phyloP scores from a whole-genome alignment of 352 stramenopile species.

The Pythium diclinum region DNA sequence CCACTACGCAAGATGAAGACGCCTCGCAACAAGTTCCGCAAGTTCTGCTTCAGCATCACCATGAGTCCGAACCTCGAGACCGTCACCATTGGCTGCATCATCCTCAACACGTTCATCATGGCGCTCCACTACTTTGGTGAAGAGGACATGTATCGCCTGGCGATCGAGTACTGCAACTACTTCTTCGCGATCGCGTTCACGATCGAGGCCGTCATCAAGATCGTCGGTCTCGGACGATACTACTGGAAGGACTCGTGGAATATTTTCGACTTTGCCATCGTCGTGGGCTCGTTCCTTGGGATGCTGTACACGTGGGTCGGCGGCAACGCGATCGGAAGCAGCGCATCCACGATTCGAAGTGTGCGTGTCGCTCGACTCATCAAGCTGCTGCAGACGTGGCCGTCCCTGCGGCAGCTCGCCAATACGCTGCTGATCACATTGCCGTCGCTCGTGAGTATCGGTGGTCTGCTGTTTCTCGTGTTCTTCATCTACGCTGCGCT shows the following conservation, averaged over 20 bases:
- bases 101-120: constrained; percentile 86
- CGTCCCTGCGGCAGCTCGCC: constrained; percentile 81
- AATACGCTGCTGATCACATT: constrained; percentile 87
- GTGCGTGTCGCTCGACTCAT: constrained; percentile 77
- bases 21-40: constrained; percentile 36
- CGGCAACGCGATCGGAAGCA: constrained; percentile 31
- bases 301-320: constrained; percentile 44
- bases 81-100: constrained; percentile 77
- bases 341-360: constrained; percentile 66
- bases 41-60: constrained; percentile 43
- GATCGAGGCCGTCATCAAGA: constrained; percentile 76
- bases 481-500: constrained; percentile 92
- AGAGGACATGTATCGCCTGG: constrained; percentile 42
- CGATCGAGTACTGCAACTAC: constrained; percentile 74
- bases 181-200: constrained; percentile 82
- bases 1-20: constrained; percentile 42
- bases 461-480: constrained; percentile 80
- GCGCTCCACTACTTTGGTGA: constrained; percentile 82
- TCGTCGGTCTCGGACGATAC: constrained; percentile 58
- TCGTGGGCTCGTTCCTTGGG: constrained; percentile 41
- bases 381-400: constrained; percentile 65
- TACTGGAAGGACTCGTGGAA: constrained; percentile 86
- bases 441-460: constrained; percentile 86
- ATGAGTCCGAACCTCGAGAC: constrained; percentile 60
- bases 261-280: constrained; percentile 78